Evolutionary conservation across 148 eudicot genomes (phyloP), one percentile per base, ranked within the genome.

Genomic region (Cornus controversa): DNA sequence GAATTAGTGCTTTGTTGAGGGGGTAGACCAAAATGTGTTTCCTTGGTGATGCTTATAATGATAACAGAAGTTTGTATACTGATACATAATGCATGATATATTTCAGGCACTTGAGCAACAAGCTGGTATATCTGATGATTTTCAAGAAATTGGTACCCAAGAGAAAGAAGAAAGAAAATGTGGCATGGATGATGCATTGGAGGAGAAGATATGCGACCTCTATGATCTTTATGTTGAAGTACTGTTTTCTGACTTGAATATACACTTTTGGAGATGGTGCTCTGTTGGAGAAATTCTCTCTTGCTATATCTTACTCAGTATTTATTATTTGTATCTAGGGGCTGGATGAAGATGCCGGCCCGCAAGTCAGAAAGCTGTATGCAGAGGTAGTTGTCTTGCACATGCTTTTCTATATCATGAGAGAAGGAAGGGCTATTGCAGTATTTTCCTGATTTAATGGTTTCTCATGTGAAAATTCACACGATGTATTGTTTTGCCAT

Each of bases 271-370:
- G 37, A 37, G 1, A 8, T 57, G 20, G 14, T 34, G 45, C 54
- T 67, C 8, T 37, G 25, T 62, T 71, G 9, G 18, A 54, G 54
- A 22, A 73, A 29, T 24, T 31, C 47, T 40, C 18, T 47, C 68
- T 22, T 58, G 9, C 20, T 66, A 73, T 69, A 58, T 83, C 45
- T 54, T 75, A 75, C 34, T 80, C 62, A 25, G 15, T 80, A 15
- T 20, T 66, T 50, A 66, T 54, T 78, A 45, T 75, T 50, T 82
- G 57, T 22, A 69, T 58, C 42, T 84, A 93, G 97, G 92, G 93
- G 75, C 86, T 93, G 73, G 99, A 96, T 80, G 98, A 91, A 75
- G 98, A 96, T 79, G 87, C 93, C 50, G 93, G 97, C 71, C 98
- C 99, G 72, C 99, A 92, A 83, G 93, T 84, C 67, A 87, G 94